A percentile compares a stretch with the other conserved stretches of the same genome.
phyloP scores from a whole-genome alignment of 2,329 filamentous ascomycete species.

The Talaromyces sp. region DNA sequence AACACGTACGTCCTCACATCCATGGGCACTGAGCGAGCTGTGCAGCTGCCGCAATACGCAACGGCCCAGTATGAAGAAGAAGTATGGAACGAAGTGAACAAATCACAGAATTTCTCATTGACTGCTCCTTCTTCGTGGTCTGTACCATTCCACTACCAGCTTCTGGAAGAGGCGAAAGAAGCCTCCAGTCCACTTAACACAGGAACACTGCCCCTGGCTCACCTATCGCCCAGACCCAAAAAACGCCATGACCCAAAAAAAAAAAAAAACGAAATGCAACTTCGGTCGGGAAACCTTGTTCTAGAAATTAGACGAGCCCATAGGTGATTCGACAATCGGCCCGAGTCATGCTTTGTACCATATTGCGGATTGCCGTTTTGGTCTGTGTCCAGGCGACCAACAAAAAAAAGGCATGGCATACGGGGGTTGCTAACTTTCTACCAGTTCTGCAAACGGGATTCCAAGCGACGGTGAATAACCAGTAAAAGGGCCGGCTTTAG shows the following conservation, averaged over 20 bases:
- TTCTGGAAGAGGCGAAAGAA: not conserved
- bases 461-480: not conserved
- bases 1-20: not conserved
- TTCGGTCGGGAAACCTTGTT: constrained; percentile 1
- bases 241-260: not conserved
- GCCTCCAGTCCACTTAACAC: not conserved
- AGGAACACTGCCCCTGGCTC: not conserved
- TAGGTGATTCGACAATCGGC: not conserved
- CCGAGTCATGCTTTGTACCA: not conserved
- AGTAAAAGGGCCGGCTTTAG: constrained; percentile 1
- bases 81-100: not conserved
- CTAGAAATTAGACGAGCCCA: constrained; percentile 4
- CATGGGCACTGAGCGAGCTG: not conserved
- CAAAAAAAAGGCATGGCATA: not conserved
- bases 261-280: not conserved
- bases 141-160: not conserved
- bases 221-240: not conserved
- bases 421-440: not conserved
- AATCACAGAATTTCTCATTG: not conserved
- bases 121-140: not conserved
- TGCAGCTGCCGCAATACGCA: no score
- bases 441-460: not conserved
- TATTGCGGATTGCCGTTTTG: not conserved
- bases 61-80: not conserved
- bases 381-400: not conserved